A percentile compares a stretch with the other conserved stretches of the same genome.
Conservation (phyloP, 2,329 filamentous ascomycete genomes). For the Colletotrichum truncatum region DNA sequence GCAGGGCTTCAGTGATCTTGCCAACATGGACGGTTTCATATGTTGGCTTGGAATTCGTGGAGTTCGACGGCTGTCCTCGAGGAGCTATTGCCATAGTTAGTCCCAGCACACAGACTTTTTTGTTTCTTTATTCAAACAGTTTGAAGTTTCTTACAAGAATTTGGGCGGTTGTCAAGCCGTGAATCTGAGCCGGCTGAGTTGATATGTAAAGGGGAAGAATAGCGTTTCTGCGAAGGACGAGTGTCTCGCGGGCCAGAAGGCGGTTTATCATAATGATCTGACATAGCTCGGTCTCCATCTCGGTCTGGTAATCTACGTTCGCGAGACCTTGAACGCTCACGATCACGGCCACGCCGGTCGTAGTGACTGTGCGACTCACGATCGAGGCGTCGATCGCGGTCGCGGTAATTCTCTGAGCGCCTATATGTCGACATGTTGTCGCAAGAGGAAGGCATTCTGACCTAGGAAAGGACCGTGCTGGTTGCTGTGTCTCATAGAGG, state of each 20-base stretch:
- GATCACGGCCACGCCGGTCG: constrained; percentile 5
- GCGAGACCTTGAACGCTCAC: constrained; percentile 1
- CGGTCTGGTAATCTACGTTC: neutral
- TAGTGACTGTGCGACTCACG: too few relatives aligned
- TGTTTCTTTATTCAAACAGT: too few relatives aligned
- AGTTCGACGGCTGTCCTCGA: neutral
- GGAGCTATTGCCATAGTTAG: constrained; percentile 1
- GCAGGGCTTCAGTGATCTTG: constrained; percentile 8
- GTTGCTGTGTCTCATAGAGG: neutral
- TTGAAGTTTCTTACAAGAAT: constrained; percentile 5
- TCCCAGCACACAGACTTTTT: neutral
- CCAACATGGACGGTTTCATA: neutral
- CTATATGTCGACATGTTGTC: neutral
- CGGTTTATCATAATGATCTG: neutral
- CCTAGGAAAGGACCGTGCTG: neutral
- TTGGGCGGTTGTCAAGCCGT: neutral
- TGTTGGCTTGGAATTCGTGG: neutral
- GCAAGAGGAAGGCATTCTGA: too few relatives aligned
- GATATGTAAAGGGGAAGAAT: constrained; percentile 3
- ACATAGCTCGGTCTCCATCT: neutral
- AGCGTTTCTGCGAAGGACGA: neutral
- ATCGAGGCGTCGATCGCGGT: constrained; percentile 21
- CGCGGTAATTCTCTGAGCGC: constrained; percentile 3
- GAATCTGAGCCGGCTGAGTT: neutral
- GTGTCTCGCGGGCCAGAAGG: neutral